Percentiles rank a stretch among this genome's conserved stretches.
Conservation (phyloP, 305 asterid genomes). For the Fraxinus paxiana region DNA sequence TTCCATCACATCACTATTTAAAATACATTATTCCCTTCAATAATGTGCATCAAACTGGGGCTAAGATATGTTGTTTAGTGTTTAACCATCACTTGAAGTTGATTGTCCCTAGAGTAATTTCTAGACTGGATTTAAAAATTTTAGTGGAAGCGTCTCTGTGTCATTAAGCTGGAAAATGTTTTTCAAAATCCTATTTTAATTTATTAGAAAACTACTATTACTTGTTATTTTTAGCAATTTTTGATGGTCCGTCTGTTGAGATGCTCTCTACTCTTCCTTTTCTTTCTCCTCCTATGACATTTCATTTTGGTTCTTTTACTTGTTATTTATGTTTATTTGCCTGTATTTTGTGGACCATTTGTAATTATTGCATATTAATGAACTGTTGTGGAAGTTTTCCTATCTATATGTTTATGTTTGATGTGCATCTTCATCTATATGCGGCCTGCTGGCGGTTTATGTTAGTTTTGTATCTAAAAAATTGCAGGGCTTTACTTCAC, state of each 20-base stretch:
- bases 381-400: not conserved
- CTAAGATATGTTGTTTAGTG: slow-evolving; percentile 1
- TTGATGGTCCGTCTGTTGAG: not conserved
- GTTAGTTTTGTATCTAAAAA: not conserved
- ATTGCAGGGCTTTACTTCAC: slow-evolving; percentile 97
- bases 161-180: not conserved
- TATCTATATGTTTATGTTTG: not conserved
- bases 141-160: not conserved
- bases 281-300: not conserved
- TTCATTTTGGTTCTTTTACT: not conserved
- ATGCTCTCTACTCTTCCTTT: not conserved
- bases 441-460: not conserved
- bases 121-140: not conserved
- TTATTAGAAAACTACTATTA: not conserved
- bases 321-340: not conserved
- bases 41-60: no score
- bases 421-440: not conserved
- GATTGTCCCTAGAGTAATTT: not conserved
- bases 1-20: no score
- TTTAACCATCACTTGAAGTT: slow-evolving; percentile 6
- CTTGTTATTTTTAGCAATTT: not conserved
- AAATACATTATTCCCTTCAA: no score
- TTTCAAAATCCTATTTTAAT: not conserved
- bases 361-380: not conserved
- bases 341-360: not conserved